These are phyloP conservation scores for Obelidium mucronatum DNA, from an alignment of 192 early-diverging fungal genomes.

Conservation along the genomic window DNA sequence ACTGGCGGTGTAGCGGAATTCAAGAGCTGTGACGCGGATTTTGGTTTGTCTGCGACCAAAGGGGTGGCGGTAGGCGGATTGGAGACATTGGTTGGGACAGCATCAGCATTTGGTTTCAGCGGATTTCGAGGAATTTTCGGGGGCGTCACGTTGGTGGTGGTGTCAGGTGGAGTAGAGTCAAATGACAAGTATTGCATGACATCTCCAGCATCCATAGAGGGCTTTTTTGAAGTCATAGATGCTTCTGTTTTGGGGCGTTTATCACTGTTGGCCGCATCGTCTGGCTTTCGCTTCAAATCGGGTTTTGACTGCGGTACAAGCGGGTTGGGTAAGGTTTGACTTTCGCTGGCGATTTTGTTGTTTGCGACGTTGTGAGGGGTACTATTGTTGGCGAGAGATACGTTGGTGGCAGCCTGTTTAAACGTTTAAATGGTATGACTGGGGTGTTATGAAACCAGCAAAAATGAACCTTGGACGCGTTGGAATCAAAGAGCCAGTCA, in stretches of 20 bases:
- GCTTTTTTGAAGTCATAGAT: background rate
- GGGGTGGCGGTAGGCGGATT: background rate
- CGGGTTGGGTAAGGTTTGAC: background rate
- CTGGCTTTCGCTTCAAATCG: background rate
- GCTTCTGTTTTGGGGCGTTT: background rate
- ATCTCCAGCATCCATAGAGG: background rate
- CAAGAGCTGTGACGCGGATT: background rate
- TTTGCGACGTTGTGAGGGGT: background rate
- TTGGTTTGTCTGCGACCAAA: background rate
- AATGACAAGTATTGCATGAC: background rate
- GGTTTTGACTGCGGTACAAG: background rate
- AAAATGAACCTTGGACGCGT: background rate
- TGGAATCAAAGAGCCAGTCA: conserved; percentile 9
- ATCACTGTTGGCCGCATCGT: background rate
- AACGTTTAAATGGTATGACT: background rate
- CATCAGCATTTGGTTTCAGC: background rate
- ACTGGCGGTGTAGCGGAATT: background rate
- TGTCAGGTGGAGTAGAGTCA: background rate
- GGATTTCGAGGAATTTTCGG: background rate
- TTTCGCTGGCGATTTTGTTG: background rate
- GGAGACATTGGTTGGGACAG: background rate
- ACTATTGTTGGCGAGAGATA: background rate
- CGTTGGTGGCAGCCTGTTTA: background rate
- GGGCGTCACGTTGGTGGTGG: background rate
- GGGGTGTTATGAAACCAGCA: background rate